Percentiles rank a stretch among this genome's conserved stretches.
Conservation (phyloP, 495 filamentous ascomycete species). For the Annulohypoxylon moriforme region DNA sequence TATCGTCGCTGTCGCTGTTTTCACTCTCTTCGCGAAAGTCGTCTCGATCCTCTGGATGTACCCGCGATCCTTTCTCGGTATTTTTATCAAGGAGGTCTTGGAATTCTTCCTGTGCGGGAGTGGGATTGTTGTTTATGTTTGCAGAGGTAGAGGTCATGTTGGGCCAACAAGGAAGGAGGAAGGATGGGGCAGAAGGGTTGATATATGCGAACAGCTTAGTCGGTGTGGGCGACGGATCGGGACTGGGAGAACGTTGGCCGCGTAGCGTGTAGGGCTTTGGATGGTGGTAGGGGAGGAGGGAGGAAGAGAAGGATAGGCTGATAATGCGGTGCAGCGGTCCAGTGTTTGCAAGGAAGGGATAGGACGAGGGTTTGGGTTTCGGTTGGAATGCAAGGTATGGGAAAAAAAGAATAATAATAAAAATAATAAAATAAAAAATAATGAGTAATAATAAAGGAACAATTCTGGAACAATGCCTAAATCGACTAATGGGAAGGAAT, state of each 20-base stretch:
- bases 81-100: conserved; percentile 73
- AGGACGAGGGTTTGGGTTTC: conserved; percentile 27
- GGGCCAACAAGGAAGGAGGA: conserved; percentile 41
- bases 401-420: conserved; percentile 35
- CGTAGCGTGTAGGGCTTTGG: conserved; percentile 44
- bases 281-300: conserved; percentile 24
- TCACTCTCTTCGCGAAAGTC: conserved; percentile 61
- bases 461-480: conserved; percentile 51
- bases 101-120: conserved; percentile 87
- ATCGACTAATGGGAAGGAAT: conserved; percentile 23
- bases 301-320: conserved; percentile 25
- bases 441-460: conserved; percentile 45
- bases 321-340: conserved; percentile 13
- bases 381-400: conserved; percentile 37
- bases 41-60: conserved; percentile 66
- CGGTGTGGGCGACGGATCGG: conserved; percentile 21
- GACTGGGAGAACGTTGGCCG: conserved; percentile 42
- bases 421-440: conserved; percentile 42
- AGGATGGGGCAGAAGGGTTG: conserved; percentile 37
- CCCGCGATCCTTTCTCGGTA: conserved; percentile 55
- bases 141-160: conserved; percentile 62
- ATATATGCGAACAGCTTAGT: conserved; percentile 35
- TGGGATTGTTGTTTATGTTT: conserved; percentile 50
- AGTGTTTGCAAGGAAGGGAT: conserved; percentile 26
- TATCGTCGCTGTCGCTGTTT: conserved; percentile 53